These are phyloP conservation scores for Phytophthora nicotianae DNA, from an alignment of 352 stramenopile genomes.

Conservation along the genomic window DNA sequence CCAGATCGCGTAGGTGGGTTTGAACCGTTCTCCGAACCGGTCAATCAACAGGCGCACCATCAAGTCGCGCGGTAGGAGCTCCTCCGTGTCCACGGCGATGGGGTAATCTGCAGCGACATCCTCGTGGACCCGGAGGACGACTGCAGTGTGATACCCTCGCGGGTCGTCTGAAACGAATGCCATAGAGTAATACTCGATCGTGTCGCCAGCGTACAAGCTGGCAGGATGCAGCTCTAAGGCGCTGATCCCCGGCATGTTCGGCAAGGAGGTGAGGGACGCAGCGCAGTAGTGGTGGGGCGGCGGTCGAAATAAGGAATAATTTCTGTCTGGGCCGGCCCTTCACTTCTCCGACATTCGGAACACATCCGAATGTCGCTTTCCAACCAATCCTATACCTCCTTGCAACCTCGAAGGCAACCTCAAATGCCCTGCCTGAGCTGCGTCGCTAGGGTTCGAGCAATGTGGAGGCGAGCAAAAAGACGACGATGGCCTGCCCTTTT, in stretches of 20 bases:
- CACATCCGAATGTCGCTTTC: not conserved
- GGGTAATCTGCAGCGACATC: too few relatives aligned
- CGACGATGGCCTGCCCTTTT: not conserved
- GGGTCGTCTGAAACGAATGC: not conserved
- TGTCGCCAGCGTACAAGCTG: not conserved
- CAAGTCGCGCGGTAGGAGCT: too few relatives aligned
- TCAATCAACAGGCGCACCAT: too few relatives aligned
- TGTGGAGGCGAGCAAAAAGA: not conserved
- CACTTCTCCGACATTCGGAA: not conserved
- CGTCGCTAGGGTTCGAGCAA: not conserved
- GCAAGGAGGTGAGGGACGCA: not conserved
- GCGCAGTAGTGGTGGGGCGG: not conserved
- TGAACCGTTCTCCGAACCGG: too few relatives aligned
- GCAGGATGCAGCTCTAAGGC: not conserved
- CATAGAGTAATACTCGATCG: not conserved
- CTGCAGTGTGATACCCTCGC: not conserved
- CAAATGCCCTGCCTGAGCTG: too few relatives aligned
- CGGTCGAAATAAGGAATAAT: too few relatives aligned
- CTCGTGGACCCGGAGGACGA: too few relatives aligned
- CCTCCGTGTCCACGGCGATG: too few relatives aligned
- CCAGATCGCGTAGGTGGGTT: too few relatives aligned
- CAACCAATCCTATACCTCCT: too few relatives aligned
- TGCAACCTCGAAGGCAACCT: too few relatives aligned
- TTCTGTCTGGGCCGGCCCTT: too few relatives aligned
- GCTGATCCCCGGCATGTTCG: not conserved